Evolutionary conservation across 2,329 filamentous ascomycete genomes (phyloP).

Genomic region (Laburnicola sp.): DNA sequence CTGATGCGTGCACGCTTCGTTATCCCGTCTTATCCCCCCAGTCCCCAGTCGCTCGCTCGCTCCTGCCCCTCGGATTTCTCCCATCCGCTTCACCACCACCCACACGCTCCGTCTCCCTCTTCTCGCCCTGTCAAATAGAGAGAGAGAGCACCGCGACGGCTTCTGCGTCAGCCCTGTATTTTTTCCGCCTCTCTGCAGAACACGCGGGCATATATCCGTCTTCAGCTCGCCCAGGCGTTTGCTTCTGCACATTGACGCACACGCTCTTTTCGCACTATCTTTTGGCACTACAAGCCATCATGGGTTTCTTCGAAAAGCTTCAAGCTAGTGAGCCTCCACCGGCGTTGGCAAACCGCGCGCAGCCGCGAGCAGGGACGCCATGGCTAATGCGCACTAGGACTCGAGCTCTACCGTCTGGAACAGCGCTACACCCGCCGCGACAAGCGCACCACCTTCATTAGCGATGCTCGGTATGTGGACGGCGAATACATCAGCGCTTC

Average conservation of each 20-base stretch:
- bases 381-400: conserved; percentile 52
- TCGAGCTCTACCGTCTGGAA: conserved; percentile 93
- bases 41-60: conserved; percentile 9
- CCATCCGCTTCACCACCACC: conserved; percentile 2
- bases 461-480: conserved; percentile 88
- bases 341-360: not conserved
- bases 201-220: conserved; percentile 23
- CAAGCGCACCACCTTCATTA: conserved; percentile 85
- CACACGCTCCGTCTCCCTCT: conserved; percentile 8
- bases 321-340: conserved; percentile 42
- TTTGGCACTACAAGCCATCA: conserved; percentile 19
- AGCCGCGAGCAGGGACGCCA: not conserved
- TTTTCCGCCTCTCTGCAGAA: conserved; percentile 20
- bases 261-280: conserved; percentile 2
- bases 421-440: conserved; percentile 92
- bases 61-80: conserved; percentile 12
- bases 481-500: conserved; percentile 84
- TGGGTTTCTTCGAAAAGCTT: conserved; percentile 47
- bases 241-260: not conserved
- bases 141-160: conserved; percentile 7
- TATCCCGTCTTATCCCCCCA: conserved; percentile 10
- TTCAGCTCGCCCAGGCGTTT: conserved; percentile 13
- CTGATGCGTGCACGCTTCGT: conserved; percentile 7
- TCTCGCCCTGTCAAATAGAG: conserved; percentile 6
- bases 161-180: conserved; percentile 3